These are phyloP conservation scores for Cladosporium sp. DNA, from an alignment of 2,329 filamentous ascomycete species.

Conservation along the genomic window DNA sequence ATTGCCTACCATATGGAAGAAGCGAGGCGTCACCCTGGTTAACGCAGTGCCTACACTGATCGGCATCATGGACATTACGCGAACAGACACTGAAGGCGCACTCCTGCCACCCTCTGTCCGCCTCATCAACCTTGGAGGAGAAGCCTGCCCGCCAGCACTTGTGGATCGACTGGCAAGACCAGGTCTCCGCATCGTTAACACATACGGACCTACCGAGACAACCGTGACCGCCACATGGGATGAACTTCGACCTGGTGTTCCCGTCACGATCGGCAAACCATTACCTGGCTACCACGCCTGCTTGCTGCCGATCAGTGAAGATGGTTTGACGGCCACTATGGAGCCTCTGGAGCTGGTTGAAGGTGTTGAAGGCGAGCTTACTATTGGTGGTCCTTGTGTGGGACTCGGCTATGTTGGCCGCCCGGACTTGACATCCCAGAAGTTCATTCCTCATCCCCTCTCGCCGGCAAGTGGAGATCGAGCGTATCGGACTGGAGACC, in stretches of 20 bases:
- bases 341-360: slow-evolving; percentile 40
- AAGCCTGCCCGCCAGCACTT: slow-evolving; percentile 9
- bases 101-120: slow-evolving; percentile 18
- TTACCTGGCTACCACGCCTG: slow-evolving; percentile 13
- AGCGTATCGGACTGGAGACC: slow-evolving; percentile 59
- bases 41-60: slow-evolving; percentile 23
- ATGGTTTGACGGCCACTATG: neutral
- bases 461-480: slow-evolving; percentile 39
- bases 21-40: slow-evolving; percentile 18
- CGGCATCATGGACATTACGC: slow-evolving; percentile 9
- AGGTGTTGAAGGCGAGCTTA: slow-evolving; percentile 37
- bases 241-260: slow-evolving; percentile 18
- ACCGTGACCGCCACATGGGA: slow-evolving; percentile 14
- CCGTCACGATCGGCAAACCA: slow-evolving; percentile 21
- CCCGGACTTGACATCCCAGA: slow-evolving; percentile 24
- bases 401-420: slow-evolving; percentile 41
- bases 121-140: slow-evolving; percentile 22
- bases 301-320: slow-evolving; percentile 14
- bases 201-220: slow-evolving; percentile 23
- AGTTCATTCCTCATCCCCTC: slow-evolving; percentile 41
- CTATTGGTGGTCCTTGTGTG: slow-evolving; percentile 44
- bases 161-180: neutral
- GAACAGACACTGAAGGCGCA: slow-evolving; percentile 14
- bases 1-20: slow-evolving; percentile 17
- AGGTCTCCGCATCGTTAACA: slow-evolving; percentile 18